Evolutionary conservation across 139 green algal species (phyloP), one percentile per base, ranked within the genome.

Genomic region (Closterium sp.): DNA sequence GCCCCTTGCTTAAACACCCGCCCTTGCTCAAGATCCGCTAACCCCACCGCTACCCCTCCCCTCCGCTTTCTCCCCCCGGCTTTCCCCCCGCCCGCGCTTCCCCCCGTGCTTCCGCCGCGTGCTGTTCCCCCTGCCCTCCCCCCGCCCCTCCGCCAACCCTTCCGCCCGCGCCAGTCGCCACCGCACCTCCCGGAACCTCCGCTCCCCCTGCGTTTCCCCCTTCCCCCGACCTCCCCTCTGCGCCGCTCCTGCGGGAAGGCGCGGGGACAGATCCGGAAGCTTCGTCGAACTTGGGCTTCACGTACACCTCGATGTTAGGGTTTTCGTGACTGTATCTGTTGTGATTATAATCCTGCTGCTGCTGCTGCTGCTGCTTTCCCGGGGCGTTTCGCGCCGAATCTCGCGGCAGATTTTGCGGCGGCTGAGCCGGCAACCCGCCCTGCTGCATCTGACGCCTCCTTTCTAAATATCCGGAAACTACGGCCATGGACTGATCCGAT

Each of bases 281-380:
- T 31, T 85, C 32, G 21, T 90, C 64, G n/a, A 90, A 32, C 66
- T 33, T 88, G 64, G 87, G 87, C 66, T 90, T 90, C 32, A 90
- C 87, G 66, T 90, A 90, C 1, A 36, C 66, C 87, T 90, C 31
- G 55, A 76, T 76, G 16, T 76, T 76, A 76, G 55, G 55, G 16
- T 76, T 76, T 19, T 76, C 55, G 55, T 76, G 55, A 76, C 55
- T 76, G 55, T 76, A 76, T 76, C 1, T 76, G 55, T 16, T 76
- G 55, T 76, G 55, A 76, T 19, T 76, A 28, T 28, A 76, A 76
- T 76, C 55, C 12, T 76, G 55, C 0, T 76, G 38, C 38, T 66
- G 38, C 38, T 12, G 38, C 3, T 66, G 38, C 38, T 66, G 55
- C 55, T 76, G 55, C 55, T 76, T 66, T 76, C 55, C 55, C 25